These are phyloP conservation scores for Podospora bellae-mahoneyi DNA, from an alignment of 495 filamentous ascomycete species.

Conservation along the genomic window DNA sequence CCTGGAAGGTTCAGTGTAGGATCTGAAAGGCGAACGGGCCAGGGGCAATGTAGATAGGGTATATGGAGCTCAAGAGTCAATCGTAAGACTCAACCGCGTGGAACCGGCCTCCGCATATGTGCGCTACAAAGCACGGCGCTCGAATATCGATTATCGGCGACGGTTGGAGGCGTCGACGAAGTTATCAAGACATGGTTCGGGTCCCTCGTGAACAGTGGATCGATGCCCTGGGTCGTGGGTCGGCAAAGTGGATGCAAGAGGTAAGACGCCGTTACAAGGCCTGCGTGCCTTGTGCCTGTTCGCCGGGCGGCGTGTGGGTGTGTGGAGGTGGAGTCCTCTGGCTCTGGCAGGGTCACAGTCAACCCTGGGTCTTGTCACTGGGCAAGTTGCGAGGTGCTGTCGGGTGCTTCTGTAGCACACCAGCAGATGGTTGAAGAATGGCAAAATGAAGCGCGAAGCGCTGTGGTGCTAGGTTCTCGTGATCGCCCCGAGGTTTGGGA, in stretches of 20 bases:
- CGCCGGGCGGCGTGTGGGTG: neutral
- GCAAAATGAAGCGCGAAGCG: neutral
- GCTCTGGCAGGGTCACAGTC: neutral
- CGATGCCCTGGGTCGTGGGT: neutral
- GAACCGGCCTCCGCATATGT: neutral
- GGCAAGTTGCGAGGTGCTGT: neutral
- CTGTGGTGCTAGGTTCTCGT: neutral
- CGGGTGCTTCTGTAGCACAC: neutral
- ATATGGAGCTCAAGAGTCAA: conserved; percentile 1
- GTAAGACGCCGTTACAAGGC: conserved; percentile 3
- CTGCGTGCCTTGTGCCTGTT: conserved; percentile 2
- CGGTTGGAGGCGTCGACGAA: neutral
- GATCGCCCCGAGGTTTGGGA: neutral
- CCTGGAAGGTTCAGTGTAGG: too few species aligned
- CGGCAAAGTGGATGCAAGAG: neutral
- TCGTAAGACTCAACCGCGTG: neutral
- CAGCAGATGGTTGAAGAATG: neutral
- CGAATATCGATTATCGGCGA: neutral
- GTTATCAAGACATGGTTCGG: conserved; percentile 8
- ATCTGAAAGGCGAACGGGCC: neutral
- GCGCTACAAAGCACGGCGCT: neutral
- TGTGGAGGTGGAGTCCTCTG: neutral
- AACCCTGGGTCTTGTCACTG: neutral
- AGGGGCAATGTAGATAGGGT: neutral
- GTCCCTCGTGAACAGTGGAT: neutral